Conservation (phyloP, 2,329 filamentous ascomycete species). For the Penicillium sp. region DNA sequence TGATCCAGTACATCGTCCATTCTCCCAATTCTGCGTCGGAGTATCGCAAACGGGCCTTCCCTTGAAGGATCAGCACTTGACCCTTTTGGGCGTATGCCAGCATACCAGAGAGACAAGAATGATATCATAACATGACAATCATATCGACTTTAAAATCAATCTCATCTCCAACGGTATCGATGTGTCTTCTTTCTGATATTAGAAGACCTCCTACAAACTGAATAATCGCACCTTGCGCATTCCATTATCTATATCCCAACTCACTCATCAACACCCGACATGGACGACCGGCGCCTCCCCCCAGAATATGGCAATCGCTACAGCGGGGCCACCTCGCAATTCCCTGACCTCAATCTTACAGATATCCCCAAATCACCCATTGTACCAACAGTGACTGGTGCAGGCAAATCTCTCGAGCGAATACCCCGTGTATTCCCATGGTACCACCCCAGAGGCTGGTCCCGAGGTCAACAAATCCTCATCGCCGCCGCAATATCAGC, state of each 20-base stretch:
- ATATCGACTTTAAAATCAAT: neutral
- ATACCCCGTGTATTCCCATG: conserved; percentile 18
- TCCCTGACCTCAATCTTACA: conserved; percentile 23
- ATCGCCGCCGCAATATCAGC: conserved; percentile 45
- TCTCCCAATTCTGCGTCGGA: neutral
- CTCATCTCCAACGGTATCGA: no score
- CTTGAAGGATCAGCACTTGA: conserved; percentile 6
- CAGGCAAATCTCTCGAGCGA: conserved; percentile 8
- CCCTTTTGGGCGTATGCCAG: neutral
- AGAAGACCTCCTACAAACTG: neutral
- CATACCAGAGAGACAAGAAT: conserved; percentile 15
- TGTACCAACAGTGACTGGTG: conserved; percentile 18
- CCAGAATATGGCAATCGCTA: conserved; percentile 28
- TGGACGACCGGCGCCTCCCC: conserved; percentile 22
- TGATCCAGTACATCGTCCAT: no score
- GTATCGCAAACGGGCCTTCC: conserved; percentile 4
- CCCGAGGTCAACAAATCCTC: conserved; percentile 56
- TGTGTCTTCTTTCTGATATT: no score
- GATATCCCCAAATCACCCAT: conserved; percentile 24
- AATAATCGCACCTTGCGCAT: conserved; percentile 2
- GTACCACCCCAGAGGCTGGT: conserved; percentile 60
- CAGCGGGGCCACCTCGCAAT: conserved; percentile 24
- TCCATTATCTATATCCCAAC: neutral
- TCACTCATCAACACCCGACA: conserved; percentile 5
- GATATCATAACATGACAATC: conserved; percentile 13